Evolutionary conservation across 1,284 basidiomycete genomes (phyloP), one percentile per base, ranked within the genome.

Genomic region (Leucoagaricus sp.): DNA sequence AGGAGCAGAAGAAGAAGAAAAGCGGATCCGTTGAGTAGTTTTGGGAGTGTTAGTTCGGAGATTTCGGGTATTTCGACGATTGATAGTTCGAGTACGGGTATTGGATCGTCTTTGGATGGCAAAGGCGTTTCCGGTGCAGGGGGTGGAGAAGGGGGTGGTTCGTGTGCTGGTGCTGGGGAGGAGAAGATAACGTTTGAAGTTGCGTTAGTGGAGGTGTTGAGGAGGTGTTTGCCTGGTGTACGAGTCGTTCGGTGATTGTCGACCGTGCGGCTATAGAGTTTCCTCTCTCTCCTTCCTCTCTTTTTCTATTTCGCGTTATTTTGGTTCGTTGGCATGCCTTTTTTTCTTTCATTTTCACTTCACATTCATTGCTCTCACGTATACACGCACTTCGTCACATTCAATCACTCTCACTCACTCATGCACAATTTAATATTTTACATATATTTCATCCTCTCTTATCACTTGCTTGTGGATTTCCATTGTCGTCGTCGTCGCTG

Each of bases 181-280:
- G 47, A 55, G 19, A 55, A 21, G 38, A 49, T 55, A 13, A 55
- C 53, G 40, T 26, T 55, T 5, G 53, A 55, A 36, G 53, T 49
- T 55, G 53, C 53, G 29, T 40, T 55, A 41, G 47, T 23, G 21
- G 53, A 55, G 34, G 47, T 55, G 8, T 55, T 55, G 53, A 17
- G 33, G 38, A 55, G 53, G 47, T 55, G 53, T 33, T 49, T 55
- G 36, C 53, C 53, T 55, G 53, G 53, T 28, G 53, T 49, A 4
- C 29, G 40, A 25, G 47, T 55, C 17, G 53, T 55, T 21, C 26
- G 53, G 46, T 55, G 33, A 25, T 31, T 21, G 26, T 4, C 10
- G 8, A n/a, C 8, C n/a, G 17, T 44, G 21, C 21, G 4, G 10
- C 15, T 21, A 23, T 44, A 26, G 19, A 31, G n/a, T 4, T 34